Evolutionary conservation across 352 stramenopile genomes (phyloP).

Genomic region (Globisporangium mamillatum): DNA sequence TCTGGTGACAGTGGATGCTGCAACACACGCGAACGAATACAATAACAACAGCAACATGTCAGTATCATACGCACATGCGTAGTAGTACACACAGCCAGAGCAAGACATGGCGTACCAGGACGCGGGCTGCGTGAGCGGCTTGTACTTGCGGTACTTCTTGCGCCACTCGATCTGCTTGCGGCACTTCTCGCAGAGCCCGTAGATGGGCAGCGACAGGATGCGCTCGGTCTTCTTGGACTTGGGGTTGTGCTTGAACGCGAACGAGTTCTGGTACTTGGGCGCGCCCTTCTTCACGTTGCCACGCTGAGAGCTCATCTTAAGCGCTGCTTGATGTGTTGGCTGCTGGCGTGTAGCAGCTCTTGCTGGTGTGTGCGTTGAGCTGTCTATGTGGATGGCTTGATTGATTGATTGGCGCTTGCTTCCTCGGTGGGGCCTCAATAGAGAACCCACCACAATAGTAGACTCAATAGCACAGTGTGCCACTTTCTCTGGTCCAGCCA

Average conservation of each 20-base stretch:
- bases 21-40: slow-evolving; percentile 8
- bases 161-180: slow-evolving; percentile 97
- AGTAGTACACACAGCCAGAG: not conserved
- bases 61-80: not conserved
- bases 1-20: slow-evolving; percentile 91
- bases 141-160: slow-evolving; percentile 99
- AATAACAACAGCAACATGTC: not conserved
- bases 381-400: slow-evolving; percentile 1
- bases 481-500: not conserved
- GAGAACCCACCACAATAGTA: not conserved
- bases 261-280: slow-evolving; percentile 97
- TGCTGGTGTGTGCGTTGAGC: not conserved
- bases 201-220: slow-evolving; percentile 90
- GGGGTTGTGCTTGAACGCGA: slow-evolving; percentile 98
- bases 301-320: slow-evolving; percentile 78
- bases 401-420: slow-evolving; percentile 15
- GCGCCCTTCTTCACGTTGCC: slow-evolving; percentile 85
- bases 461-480: not conserved
- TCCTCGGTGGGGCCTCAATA: slow-evolving; percentile 4
- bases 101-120: slow-evolving; percentile 66
- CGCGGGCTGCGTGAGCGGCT: slow-evolving; percentile 91
- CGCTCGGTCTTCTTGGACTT: slow-evolving; percentile 97
- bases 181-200: slow-evolving; percentile 92
- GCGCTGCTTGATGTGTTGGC: not conserved
- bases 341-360: not conserved